Evolutionary conservation across 2,329 filamentous ascomycete species (phyloP).

Genomic region (Fusarium coffeatum): DNA sequence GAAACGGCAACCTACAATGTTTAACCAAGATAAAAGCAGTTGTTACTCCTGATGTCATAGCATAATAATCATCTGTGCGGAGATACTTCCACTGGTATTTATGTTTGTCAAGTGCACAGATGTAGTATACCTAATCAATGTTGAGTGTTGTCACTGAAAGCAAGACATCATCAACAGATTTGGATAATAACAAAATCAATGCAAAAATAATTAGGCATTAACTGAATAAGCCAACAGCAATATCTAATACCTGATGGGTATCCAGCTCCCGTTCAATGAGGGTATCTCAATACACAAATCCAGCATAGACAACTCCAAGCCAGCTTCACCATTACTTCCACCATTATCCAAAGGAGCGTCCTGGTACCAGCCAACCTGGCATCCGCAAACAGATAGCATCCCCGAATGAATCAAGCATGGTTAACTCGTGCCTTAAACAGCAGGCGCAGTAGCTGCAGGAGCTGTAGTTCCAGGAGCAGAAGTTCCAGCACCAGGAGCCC

Average conservation of each 20-base stretch:
- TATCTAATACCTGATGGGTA: constrained; percentile 11
- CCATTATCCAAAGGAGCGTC: background rate
- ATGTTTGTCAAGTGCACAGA: background rate
- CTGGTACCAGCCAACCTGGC: background rate
- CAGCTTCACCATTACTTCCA: background rate
- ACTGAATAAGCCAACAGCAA: background rate
- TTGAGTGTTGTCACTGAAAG: background rate
- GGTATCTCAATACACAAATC: constrained; percentile 34
- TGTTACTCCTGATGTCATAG: background rate
- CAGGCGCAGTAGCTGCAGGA: constrained; percentile 23
- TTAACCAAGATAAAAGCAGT: background rate
- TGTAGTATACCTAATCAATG: background rate
- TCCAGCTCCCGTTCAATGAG: constrained; percentile 39
- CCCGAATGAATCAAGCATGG: background rate
- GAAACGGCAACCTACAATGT: background rate
- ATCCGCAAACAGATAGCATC: too few relatives aligned
- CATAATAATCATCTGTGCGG: background rate
- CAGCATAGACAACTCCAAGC: background rate
- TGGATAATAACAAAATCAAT: background rate
- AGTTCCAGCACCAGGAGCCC: constrained; percentile 31
- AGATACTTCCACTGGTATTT: background rate
- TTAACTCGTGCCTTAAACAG: constrained; percentile 13
- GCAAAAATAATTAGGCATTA: constrained; percentile 29
- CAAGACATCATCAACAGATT: background rate
- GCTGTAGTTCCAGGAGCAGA: constrained; percentile 15